Conservation (phyloP, 768 basidiomycete genomes). For the Boletales sp. region DNA sequence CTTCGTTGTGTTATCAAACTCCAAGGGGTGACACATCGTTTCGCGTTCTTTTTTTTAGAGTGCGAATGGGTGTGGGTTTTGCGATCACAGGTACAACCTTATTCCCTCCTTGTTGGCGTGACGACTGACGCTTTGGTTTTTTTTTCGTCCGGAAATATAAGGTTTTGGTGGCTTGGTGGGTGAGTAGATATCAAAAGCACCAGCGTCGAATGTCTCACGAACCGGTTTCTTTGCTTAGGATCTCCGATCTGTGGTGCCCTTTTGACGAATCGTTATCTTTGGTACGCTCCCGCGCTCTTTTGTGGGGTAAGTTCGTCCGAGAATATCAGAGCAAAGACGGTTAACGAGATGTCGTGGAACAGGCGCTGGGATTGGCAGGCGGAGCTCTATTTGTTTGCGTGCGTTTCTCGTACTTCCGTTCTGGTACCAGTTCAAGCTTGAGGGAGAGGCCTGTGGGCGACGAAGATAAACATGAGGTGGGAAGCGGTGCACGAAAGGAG, state of each 20-base stretch:
- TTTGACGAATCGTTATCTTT: constrained; percentile 44
- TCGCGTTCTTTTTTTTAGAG: constrained; percentile 8
- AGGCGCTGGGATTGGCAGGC: constrained; percentile 10
- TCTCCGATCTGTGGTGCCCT: constrained; percentile 57
- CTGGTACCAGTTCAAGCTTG: no score
- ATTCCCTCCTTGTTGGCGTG: neutral
- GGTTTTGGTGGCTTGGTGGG: constrained; percentile 24
- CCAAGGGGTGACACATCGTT: neutral
- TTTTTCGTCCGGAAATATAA: neutral
- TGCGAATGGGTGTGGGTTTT: constrained; percentile 47
- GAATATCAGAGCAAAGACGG: neutral
- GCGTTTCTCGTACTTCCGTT: constrained; percentile 6
- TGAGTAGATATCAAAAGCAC: neutral
- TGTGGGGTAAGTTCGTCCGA: constrained; percentile 33
- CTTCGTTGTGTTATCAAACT: constrained; percentile 5
- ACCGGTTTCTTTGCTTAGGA: constrained; percentile 33
- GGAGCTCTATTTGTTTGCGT: constrained; percentile 8
- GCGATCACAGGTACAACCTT: constrained; percentile 35
- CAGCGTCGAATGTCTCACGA: neutral
- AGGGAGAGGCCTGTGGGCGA: no score
- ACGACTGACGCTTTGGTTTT: no score
- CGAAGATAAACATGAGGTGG: neutral
- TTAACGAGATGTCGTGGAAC: neutral
- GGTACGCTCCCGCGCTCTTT: constrained; percentile 58
- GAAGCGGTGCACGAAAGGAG: no score